Conservation (phyloP, 306 rosid genomes). For the Dalbergia cochinchinensis region DNA sequence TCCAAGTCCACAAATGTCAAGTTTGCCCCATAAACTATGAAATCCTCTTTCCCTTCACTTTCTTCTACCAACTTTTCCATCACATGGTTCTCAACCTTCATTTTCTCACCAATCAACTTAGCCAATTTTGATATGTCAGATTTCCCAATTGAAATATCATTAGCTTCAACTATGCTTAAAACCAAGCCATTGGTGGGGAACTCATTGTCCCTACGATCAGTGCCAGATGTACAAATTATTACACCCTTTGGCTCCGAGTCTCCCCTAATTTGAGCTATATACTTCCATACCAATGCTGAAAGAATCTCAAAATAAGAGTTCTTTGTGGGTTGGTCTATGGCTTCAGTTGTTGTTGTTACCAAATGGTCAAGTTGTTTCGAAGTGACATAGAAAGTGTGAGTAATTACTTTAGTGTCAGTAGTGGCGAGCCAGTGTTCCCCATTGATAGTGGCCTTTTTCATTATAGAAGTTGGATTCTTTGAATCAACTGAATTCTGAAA, state of each 20-base stretch:
- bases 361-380: constrained; percentile 50
- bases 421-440: constrained; percentile 54
- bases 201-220: constrained; percentile 16
- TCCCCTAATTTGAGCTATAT: constrained; percentile 49
- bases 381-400: constrained; percentile 55
- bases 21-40: constrained; percentile 65
- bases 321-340: constrained; percentile 14
- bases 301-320: constrained; percentile 53
- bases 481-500: constrained; percentile 14
- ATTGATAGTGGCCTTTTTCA: constrained; percentile 39
- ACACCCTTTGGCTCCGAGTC: constrained; percentile 40
- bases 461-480: constrained; percentile 30
- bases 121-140: constrained; percentile 56
- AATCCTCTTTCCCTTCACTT: constrained; percentile 46
- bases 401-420: constrained; percentile 46
- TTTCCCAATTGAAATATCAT: constrained; percentile 31
- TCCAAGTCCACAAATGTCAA: constrained; percentile 78
- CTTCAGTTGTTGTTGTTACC: not conserved
- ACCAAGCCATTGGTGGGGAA: constrained; percentile 55
- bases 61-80: constrained; percentile 50
- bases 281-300: constrained; percentile 70
- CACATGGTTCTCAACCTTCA: constrained; percentile 38
- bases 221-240: constrained; percentile 51
- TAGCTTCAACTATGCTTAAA: constrained; percentile 57
- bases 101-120: constrained; percentile 51